These are phyloP conservation scores for Litchi chinensis DNA, from an alignment of 345 rosid species.

Conservation along the genomic window DNA sequence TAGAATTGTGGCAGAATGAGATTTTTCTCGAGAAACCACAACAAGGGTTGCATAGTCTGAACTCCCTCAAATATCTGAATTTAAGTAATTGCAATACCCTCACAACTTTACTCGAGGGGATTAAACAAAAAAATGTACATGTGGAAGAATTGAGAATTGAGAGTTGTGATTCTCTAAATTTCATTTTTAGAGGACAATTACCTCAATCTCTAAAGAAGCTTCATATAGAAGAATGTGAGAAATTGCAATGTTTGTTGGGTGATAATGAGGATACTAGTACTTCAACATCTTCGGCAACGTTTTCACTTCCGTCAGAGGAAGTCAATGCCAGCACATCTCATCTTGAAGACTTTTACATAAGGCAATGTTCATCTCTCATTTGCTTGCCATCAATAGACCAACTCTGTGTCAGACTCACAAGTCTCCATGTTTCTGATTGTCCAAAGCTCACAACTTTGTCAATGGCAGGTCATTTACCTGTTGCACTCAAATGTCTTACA, in stretches of 20 bases:
- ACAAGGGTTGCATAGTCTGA: not conserved
- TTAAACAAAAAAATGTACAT: not conserved
- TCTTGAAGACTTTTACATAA: not conserved
- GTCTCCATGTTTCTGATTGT: not conserved
- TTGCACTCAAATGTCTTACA: not conserved
- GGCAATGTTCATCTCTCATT: not conserved
- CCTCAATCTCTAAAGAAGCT: not conserved
- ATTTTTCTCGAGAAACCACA: not conserved
- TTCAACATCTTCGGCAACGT: not conserved
- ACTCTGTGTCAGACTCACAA: not conserved
- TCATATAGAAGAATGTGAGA: not conserved
- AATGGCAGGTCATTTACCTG: not conserved
- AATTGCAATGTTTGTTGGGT: not conserved
- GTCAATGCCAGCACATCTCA: too few relatives aligned
- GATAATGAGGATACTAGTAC: not conserved
- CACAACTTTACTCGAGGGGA: not conserved
- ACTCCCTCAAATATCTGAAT: not conserved
- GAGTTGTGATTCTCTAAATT: not conserved
- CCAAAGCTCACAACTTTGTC: not conserved
- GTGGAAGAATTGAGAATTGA: not conserved
- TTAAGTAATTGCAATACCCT: not conserved
- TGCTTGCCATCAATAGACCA: not conserved
- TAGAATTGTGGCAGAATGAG: not conserved
- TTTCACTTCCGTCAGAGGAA: not conserved
- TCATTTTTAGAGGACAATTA: not conserved